Conservation (phyloP, 805 yeast species). For the Starmerella davenportii region DNA sequence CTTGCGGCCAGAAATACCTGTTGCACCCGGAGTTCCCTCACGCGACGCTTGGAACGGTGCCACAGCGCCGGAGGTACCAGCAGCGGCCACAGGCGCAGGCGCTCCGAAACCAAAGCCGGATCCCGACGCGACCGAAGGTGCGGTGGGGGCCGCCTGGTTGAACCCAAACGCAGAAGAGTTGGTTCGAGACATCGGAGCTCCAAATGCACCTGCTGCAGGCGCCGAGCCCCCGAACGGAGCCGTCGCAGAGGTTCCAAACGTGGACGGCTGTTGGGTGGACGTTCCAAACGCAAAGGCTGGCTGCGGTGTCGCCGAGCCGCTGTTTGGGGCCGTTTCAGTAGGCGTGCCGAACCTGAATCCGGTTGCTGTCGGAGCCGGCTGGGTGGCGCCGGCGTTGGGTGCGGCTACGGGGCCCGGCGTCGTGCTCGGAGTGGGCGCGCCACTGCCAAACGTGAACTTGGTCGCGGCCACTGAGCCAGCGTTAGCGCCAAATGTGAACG, state of each 20-base stretch:
- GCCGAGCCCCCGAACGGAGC: not conserved
- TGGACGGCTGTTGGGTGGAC: not conserved
- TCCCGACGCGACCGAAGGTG: not conserved
- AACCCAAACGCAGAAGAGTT: not conserved
- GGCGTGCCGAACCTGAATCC: constrained; percentile 3
- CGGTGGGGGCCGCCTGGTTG: not conserved
- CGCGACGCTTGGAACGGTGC: constrained; percentile 5
- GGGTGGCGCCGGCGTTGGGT: not conserved
- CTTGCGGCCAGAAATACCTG: constrained; percentile 3
- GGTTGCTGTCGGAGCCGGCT: not conserved
- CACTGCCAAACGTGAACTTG: not conserved
- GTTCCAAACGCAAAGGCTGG: not conserved
- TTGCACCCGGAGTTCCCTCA: constrained; percentile 9
- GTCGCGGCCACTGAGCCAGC: not conserved
- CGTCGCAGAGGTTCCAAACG: constrained; percentile 1
- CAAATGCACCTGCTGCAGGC: constrained; percentile 1
- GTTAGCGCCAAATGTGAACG: not conserved
- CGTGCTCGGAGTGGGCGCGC: not conserved
- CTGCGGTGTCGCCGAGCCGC: constrained; percentile 1
- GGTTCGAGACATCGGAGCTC: too few species aligned
- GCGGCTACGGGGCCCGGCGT: not conserved
- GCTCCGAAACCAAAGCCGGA: constrained; percentile 2
- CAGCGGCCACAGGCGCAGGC: not conserved
- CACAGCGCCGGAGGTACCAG: not conserved
- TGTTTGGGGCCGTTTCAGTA: not conserved